Percentiles rank a stretch among this genome's conserved stretches.
Evolutionary conservation across 805 yeast genomes (phyloP).

Genomic region (Zygotorulaspora sp.): DNA sequence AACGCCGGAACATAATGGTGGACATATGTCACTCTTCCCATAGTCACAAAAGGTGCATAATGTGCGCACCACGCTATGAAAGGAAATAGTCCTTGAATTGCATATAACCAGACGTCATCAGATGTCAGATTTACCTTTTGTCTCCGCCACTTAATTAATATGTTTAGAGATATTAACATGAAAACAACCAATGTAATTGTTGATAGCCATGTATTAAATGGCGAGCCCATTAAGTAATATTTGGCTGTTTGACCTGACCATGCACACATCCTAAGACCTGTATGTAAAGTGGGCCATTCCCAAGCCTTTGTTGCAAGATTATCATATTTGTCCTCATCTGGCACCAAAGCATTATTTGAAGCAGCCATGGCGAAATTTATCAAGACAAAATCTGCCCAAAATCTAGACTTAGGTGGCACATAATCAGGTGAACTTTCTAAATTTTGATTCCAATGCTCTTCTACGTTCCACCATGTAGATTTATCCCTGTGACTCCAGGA

Average conservation of each 20-base stretch:
- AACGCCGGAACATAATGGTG: slow-evolving; percentile 96
- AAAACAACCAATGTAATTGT: slow-evolving; percentile 54
- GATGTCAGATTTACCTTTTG: slow-evolving; percentile 48
- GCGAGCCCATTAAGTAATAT: slow-evolving; percentile 70
- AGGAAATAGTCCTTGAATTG: slow-evolving; percentile 74
- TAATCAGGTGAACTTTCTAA: slow-evolving; percentile 50
- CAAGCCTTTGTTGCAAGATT: slow-evolving; percentile 68
- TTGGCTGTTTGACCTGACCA: slow-evolving; percentile 59
- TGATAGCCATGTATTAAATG: slow-evolving; percentile 75
- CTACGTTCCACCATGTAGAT: slow-evolving; percentile 87
- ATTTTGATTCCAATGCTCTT: slow-evolving; percentile 56
- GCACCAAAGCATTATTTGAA: slow-evolving; percentile 74
- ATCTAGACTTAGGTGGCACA: slow-evolving; percentile 62
- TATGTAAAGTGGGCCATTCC: slow-evolving; percentile 84
- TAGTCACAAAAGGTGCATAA: slow-evolving; percentile 79
- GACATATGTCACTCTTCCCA: slow-evolving; percentile 96
- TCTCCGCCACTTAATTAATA: slow-evolving; percentile 61
- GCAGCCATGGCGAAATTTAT: slow-evolving; percentile 85
- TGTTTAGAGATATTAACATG: slow-evolving; percentile 39
- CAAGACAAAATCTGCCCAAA: slow-evolving; percentile 70
- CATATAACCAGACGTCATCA: slow-evolving; percentile 39
- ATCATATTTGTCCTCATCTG: slow-evolving; percentile 72
- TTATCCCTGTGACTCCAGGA: slow-evolving; percentile 68
- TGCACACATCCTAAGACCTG: slow-evolving; percentile 70
- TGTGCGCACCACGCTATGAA: slow-evolving; percentile 90